phyloP scores from a whole-genome alignment of 345 rosid species.

The Diplotaxis tenuifolia region DNA sequence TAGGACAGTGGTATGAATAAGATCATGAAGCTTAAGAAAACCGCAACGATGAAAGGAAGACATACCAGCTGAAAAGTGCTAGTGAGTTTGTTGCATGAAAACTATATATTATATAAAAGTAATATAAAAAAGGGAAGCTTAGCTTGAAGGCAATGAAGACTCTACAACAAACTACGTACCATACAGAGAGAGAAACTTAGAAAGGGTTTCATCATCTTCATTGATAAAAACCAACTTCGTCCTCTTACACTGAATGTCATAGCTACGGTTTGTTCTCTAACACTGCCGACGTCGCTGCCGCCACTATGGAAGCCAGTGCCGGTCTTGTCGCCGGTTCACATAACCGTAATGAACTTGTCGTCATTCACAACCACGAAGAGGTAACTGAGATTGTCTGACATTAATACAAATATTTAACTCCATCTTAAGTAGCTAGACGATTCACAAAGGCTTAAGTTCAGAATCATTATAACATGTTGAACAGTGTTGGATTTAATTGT shows the following conservation, averaged over 20 bases:
- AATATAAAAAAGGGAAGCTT: slow-evolving; percentile 52
- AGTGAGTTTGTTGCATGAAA: slow-evolving; percentile 28
- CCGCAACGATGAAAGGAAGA: slow-evolving; percentile 35
- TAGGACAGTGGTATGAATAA: slow-evolving; percentile 1
- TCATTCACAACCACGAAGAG: slow-evolving; percentile 98
- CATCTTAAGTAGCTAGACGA: not conserved
- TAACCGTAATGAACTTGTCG: slow-evolving; percentile 97
- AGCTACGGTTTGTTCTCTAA: slow-evolving; percentile 1
- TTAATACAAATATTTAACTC: not conserved
- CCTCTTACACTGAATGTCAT: not conserved
- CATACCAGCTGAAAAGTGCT: not conserved
- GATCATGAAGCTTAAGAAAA: slow-evolving; percentile 22
- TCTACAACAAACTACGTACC: slow-evolving; percentile 61
- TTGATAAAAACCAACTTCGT: slow-evolving; percentile 38
- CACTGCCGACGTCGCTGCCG: not conserved
- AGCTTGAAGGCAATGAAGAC: slow-evolving; percentile 95
- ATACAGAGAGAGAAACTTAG: slow-evolving; percentile 31
- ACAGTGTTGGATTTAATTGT: not conserved
- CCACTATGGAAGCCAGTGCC: slow-evolving; percentile 91
- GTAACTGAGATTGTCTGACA: slow-evolving; percentile 30
- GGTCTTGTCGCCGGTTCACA: slow-evolving; percentile 99
- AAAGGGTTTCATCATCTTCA: slow-evolving; percentile 21
- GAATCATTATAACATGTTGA: not conserved
- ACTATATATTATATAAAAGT: not conserved
- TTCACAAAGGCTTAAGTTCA: not conserved